A percentile compares a stretch with the other conserved stretches of the same genome.
Evolutionary conservation across 2,329 filamentous ascomycete genomes (phyloP).

Genomic region (Penicillium sp.): DNA sequence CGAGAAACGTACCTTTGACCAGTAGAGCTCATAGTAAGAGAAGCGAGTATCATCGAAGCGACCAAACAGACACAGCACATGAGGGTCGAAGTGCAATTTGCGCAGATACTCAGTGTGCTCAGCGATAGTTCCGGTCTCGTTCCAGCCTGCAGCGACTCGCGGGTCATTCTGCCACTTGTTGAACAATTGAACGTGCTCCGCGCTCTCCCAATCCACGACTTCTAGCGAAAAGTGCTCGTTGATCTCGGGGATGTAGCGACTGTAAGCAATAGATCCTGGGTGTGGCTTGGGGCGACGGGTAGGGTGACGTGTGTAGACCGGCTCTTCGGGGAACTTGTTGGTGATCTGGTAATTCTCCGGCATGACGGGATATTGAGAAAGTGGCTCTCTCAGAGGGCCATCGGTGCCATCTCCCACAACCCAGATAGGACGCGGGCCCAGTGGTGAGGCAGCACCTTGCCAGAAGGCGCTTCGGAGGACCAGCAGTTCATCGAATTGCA

Average conservation of each 20-base stretch:
- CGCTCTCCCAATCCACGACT: constrained; percentile 67
- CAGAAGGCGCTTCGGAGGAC: constrained; percentile 62
- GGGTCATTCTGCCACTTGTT: constrained; percentile 83
- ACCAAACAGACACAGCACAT: constrained; percentile 69
- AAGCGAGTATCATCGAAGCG: constrained; percentile 71
- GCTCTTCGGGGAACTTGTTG: constrained; percentile 50
- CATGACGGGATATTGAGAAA: constrained; percentile 30
- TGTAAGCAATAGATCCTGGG: constrained; percentile 72
- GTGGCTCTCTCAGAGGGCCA: constrained; percentile 24
- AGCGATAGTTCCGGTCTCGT: constrained; percentile 73
- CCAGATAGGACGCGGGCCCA: constrained; percentile 66
- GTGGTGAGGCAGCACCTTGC: constrained; percentile 69
- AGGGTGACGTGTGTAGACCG: constrained; percentile 67
- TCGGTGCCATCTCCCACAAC: constrained; percentile 48
- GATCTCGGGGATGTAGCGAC: constrained; percentile 74
- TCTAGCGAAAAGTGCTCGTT: constrained; percentile 76
- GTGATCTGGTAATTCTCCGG: constrained; percentile 46
- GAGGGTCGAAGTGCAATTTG: constrained; percentile 68
- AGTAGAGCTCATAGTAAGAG: constrained; percentile 80
- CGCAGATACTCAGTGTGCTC: constrained; percentile 72
- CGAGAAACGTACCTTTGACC: constrained; percentile 60
- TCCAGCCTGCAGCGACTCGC: constrained; percentile 77
- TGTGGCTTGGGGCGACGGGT: constrained; percentile 70
- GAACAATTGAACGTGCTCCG: constrained; percentile 68
- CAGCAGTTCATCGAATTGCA: constrained; percentile 41